Conservation (phyloP, 129 eudicot genomes). For the Solidago caesia region DNA sequence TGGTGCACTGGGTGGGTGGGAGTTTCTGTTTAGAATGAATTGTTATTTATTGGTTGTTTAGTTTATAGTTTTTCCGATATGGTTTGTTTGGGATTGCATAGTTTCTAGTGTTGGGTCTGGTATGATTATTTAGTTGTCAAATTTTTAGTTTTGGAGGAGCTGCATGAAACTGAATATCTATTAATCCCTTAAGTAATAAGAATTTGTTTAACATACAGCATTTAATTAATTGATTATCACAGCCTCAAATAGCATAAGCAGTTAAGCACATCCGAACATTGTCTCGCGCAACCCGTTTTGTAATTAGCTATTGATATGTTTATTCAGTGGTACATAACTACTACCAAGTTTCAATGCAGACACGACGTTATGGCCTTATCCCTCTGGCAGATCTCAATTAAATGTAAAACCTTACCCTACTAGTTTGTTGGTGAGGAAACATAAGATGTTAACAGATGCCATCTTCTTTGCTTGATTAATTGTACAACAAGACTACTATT, state of each 20-base stretch:
- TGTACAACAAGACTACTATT: slow-evolving; percentile 6
- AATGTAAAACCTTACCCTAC: slow-evolving; percentile 28
- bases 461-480: not conserved
- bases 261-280: no score
- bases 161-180: no score
- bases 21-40: not conserved
- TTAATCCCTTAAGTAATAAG: not conserved
- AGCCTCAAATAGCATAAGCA: no score
- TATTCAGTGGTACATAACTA: not conserved
- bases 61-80: not conserved
- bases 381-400: slow-evolving; percentile 15
- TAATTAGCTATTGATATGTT: not conserved
- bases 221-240: not conserved
- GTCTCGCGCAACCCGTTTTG: not conserved
- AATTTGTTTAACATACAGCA: not conserved
- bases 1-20: slow-evolving; percentile 15
- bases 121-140: no score
- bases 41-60: slow-evolving; percentile 3
- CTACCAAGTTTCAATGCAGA: not conserved
- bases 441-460: not conserved
- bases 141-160: no score
- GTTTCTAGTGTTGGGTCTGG: no score
- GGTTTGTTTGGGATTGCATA: not conserved
- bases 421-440: slow-evolving; percentile 25
- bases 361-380: not conserved